Percentiles rank a stretch among this genome's conserved stretches.
Evolutionary conservation across 2,329 filamentous ascomycete species (phyloP).

Genomic region (Aspergillus sp.): DNA sequence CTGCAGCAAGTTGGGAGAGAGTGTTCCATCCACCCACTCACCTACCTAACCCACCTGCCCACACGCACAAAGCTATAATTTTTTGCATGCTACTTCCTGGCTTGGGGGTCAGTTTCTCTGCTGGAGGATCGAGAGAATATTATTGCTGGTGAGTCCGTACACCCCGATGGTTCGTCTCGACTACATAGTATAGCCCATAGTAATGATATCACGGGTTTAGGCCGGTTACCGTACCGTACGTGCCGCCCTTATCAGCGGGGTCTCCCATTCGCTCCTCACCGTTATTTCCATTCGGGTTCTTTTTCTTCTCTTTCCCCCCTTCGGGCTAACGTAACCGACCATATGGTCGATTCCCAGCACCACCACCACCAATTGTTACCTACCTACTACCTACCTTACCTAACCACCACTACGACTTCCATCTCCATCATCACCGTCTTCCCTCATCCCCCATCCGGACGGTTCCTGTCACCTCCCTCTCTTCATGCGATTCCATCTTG

Average conservation of each 20-base stretch:
- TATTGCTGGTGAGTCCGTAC: background rate
- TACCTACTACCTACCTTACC: background rate
- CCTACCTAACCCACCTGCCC: too few species aligned
- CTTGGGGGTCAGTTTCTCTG: too few species aligned
- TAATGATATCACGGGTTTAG: background rate
- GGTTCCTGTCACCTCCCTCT: background rate
- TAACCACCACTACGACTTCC: too few species aligned
- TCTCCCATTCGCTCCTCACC: background rate
- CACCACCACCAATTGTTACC: background rate
- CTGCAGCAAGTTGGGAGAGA: background rate
- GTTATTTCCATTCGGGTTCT: background rate
- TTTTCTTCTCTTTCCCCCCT: background rate
- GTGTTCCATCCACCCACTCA: background rate
- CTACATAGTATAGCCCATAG: too few species aligned
- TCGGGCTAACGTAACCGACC: constrained; percentile 6
- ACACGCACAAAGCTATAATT: background rate
- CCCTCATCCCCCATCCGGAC: background rate
- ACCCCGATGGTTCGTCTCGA: too few species aligned
- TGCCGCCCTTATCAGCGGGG: background rate
- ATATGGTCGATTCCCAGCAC: background rate
- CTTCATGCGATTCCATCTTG: background rate
- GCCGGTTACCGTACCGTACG: background rate
- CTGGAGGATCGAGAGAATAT: background rate
- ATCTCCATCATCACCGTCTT: too few species aligned
- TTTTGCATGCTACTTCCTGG: too few species aligned